A percentile compares a stretch with the other conserved stretches of the same genome.
Conservation (phyloP, 768 basidiomycete species). For the Baorangia bicolor region DNA sequence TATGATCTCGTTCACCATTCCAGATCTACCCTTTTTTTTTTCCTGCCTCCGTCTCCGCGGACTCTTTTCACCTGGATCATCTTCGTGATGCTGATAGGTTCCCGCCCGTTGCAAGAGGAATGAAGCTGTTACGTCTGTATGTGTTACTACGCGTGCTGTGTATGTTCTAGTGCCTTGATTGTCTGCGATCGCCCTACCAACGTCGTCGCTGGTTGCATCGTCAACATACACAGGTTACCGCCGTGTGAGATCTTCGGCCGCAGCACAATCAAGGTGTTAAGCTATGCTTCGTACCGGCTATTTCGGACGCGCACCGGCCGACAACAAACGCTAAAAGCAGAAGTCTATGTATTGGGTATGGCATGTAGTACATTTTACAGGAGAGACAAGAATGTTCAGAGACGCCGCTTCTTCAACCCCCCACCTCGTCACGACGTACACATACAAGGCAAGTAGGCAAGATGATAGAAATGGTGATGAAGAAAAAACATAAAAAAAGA, state of each 20-base stretch:
- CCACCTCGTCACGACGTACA: constrained; percentile 20
- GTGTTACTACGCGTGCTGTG: background rate
- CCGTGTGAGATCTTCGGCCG: background rate
- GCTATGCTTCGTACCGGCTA: no score
- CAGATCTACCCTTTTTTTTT: constrained; percentile 2
- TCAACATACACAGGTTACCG: background rate
- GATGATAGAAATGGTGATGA: background rate
- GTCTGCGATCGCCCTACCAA: background rate
- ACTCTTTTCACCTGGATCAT: background rate
- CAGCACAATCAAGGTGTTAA: background rate
- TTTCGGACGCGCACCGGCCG: background rate
- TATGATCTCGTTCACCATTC: background rate
- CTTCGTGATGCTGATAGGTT: background rate
- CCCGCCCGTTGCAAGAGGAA: constrained; percentile 9
- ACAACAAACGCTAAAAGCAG: background rate
- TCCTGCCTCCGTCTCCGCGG: constrained; percentile 8
- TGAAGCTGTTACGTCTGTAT: constrained; percentile 8
- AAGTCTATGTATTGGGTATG: constrained; percentile 33
- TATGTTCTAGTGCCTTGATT: constrained; percentile 2
- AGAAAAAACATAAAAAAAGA: constrained; percentile 11
- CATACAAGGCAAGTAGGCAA: constrained; percentile 29
- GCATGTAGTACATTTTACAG: constrained; percentile 23
- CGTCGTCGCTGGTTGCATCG: background rate
- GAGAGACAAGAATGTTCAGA: constrained; percentile 19
- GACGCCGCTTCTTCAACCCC: constrained; percentile 15